These are phyloP conservation scores for Naganishia cerealis DNA, from an alignment of 1,284 basidiomycete genomes.

Conservation along the genomic window DNA sequence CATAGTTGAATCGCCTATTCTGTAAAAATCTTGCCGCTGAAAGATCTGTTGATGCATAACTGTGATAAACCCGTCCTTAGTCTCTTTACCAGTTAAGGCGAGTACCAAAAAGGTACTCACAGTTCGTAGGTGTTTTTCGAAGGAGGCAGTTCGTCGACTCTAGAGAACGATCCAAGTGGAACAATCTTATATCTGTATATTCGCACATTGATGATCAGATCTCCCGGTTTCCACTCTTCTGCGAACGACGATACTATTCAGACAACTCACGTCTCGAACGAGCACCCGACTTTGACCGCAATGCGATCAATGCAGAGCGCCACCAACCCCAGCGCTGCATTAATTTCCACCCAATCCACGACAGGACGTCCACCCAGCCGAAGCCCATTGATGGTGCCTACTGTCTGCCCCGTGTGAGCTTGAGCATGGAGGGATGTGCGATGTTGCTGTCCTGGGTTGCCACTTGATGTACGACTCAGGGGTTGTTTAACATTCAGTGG, in stretches of 20 bases:
- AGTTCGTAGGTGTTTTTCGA: conserved; percentile 83
- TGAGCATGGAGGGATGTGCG: conserved; percentile 8
- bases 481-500: conserved; percentile 37
- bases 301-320: conserved; percentile 87
- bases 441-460: neutral
- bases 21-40: conserved; percentile 75
- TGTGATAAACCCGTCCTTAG: conserved; percentile 13
- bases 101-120: conserved; percentile 54
- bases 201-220: neutral
- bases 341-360: conserved; percentile 98
- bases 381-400: conserved; percentile 95
- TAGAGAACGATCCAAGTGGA: conserved; percentile 88
- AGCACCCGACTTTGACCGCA: conserved; percentile 80
- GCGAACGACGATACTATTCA: neutral
- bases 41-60: conserved; percentile 77
- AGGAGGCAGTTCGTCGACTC: conserved; percentile 78
- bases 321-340: conserved; percentile 97
- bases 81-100: neutral
- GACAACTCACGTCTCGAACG: conserved; percentile 71
- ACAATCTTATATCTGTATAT: conserved; percentile 73
- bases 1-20: conserved; percentile 91
- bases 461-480: neutral
- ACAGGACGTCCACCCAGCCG: conserved; percentile 78
- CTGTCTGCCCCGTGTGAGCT: conserved; percentile 60
- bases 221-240: neutral